These are phyloP conservation scores for Helenozyma rhizophorensis DNA, from an alignment of 805 yeast genomes.

Conservation along the genomic window DNA sequence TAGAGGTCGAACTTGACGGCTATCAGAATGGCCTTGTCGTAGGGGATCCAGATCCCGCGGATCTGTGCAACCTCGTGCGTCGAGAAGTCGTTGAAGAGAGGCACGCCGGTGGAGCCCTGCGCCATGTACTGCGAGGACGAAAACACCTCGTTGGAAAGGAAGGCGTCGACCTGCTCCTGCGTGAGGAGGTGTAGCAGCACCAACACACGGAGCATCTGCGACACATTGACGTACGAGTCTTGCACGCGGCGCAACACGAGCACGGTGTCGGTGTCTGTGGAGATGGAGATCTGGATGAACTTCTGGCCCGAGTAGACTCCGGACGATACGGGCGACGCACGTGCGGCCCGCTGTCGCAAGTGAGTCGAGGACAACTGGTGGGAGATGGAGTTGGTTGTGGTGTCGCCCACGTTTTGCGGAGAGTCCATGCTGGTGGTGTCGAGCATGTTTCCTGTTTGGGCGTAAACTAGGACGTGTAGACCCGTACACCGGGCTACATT, in stretches of 20 bases:
- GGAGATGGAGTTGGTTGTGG: conserved; percentile 37
- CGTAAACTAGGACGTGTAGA: conserved; percentile 10
- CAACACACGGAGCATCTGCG: conserved; percentile 34
- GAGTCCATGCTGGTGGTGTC: conserved; percentile 32
- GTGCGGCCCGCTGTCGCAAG: conserved; percentile 11
- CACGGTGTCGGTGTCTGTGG: conserved; percentile 6
- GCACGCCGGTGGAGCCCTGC: conserved; percentile 16
- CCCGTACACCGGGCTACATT: conserved; percentile 13
- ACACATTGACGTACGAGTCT: conserved; percentile 37
- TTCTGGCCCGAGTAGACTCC: conserved; percentile 35
- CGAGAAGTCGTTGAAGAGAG: conserved; percentile 24
- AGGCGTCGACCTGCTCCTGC: conserved; percentile 25
- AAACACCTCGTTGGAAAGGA: conserved; percentile 29
- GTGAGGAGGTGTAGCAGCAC: conserved; percentile 24
- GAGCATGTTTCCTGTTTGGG: conserved; percentile 4
- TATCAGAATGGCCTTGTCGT: conserved; percentile 39
- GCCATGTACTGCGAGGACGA: conserved; percentile 28
- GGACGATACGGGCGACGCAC: conserved; percentile 8
- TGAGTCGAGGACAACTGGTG: conserved; percentile 34
- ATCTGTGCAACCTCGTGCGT: conserved; percentile 23
- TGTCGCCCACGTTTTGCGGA: conserved; percentile 38
- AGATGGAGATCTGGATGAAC: conserved; percentile 30
- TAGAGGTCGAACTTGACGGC: conserved; percentile 38
- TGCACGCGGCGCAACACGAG: conserved; percentile 36
- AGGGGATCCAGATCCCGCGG: conserved; percentile 40